A percentile compares a stretch with the other conserved stretches of the same genome.
Conservation (phyloP, 169 alveolate genomes). For the Plasmodium adleri region DNA sequence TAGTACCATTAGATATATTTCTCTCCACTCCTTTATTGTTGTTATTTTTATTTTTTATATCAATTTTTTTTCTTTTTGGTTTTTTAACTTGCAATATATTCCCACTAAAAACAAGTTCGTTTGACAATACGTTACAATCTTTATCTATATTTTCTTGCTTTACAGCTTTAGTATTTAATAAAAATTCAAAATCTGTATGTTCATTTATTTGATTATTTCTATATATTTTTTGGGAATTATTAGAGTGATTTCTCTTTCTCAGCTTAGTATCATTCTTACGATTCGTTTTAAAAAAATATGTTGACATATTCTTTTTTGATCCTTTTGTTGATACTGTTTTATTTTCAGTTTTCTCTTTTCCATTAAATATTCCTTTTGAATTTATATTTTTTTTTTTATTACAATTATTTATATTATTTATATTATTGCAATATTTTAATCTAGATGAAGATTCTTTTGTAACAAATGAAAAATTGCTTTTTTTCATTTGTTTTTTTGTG, state of each 20-base stretch:
- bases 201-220: conserved; percentile 1
- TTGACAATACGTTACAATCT: background rate
- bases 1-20: background rate
- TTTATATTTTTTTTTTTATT: too few relatives aligned
- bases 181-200: conserved; percentile 29
- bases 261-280: too few relatives aligned
- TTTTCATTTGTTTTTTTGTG: too few relatives aligned
- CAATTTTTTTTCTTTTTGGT: background rate
- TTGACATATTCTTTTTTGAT: too few relatives aligned
- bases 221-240: background rate
- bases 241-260: background rate
- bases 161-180: conserved; percentile 21
- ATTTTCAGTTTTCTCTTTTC: too few relatives aligned
- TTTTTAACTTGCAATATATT: conserved; percentile 12
- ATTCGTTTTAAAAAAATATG: too few relatives aligned
- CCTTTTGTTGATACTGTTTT: too few relatives aligned
- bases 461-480: too few relatives aligned
- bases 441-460: too few relatives aligned
- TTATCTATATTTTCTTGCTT: conserved; percentile 9
- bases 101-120: conserved; percentile 38
- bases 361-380: too few relatives aligned
- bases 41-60: conserved; percentile 8
- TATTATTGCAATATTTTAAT: too few relatives aligned
- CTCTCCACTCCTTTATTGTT: background rate
- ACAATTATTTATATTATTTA: too few relatives aligned